Evolutionary conservation across 306 rosid genomes (phyloP), one percentile per base, ranked within the genome.

Genomic region (Ziziphus jujuba): DNA sequence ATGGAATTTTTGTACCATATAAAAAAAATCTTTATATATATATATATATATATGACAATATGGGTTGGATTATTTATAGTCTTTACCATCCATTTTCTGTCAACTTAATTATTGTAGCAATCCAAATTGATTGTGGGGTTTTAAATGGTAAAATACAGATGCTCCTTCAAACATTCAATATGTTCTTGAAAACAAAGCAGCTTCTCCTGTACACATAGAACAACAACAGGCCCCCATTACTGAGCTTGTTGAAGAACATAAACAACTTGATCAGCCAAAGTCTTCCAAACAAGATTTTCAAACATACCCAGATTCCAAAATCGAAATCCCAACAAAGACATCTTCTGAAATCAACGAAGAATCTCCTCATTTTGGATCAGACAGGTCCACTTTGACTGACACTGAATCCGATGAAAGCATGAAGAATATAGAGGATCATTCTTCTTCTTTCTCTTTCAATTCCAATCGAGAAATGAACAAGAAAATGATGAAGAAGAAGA

Each of bases 281-380:
- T 75, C 76, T 33, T 38, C 67, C n/a, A 43, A 67, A 20, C 45
- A 8, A 8, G 45, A 50, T 15, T 16, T 50, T 17, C 59, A 62
- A 56, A n/a, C 15, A 51, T 49, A 59, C 56, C 56, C 34, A 16
- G 70, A 77, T 72, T 54, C 72, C 0, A 71, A 68, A 65, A 33
- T 56, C 8, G 56, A 79, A 31, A 63, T 60, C 17, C 82, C 69
- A 7, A 45, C 66, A 38, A 74, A 87, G 24, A 56, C 54, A 9
- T 73, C 82, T 40, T 77, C 86, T 11, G 91, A 87, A 63, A 81
- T 77, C 31, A 80, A 66, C 58, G 80, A 85, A 58, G 90, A 85
- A 17, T 85, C 90, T 4, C 31, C 85, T 19, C 70, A 69, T 6
- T 79, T 64, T 10, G 54, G 81, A 66, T 87, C 95, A 7, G 87